Evolutionary conservation across 2,329 filamentous ascomycete species (phyloP).

Genomic region (Exophiala phaeomuriformis): DNA sequence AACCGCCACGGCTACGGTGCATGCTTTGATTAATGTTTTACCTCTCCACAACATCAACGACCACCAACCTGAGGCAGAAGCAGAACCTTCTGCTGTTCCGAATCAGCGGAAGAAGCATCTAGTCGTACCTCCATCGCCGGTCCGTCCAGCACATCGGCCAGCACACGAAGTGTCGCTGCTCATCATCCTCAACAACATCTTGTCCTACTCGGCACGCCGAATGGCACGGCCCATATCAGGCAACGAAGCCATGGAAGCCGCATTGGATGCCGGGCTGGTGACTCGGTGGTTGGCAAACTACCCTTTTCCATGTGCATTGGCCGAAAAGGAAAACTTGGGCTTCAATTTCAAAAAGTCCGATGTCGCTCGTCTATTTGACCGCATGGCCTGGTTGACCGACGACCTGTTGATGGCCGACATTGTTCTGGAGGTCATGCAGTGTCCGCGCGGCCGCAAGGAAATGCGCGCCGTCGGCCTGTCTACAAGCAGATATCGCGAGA

Average conservation of each 20-base stretch:
- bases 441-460: conserved; percentile 30
- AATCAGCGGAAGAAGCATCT: conserved; percentile 22
- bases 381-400: conserved; percentile 36
- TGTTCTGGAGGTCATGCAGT: conserved; percentile 34
- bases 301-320: conserved; percentile 54
- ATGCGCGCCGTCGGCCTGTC: conserved; percentile 38
- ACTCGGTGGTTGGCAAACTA: conserved; percentile 69
- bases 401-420: conserved; percentile 41
- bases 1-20: conserved; percentile 30
- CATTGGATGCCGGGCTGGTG: conserved; percentile 58
- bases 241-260: conserved; percentile 37
- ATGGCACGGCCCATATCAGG: background rate
- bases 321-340: conserved; percentile 28
- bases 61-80: conserved; percentile 9
- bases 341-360: conserved; percentile 42
- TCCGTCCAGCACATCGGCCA: conserved; percentile 30
- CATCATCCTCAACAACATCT: conserved; percentile 53
- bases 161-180: conserved; percentile 39
- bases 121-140: conserved; percentile 15
- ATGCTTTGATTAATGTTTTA: conserved; percentile 23
- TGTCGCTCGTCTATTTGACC: conserved; percentile 35
- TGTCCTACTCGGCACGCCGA: conserved; percentile 46
- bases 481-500: conserved; percentile 36
- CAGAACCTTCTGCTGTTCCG: conserved; percentile 15
- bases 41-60: conserved; percentile 31